These are phyloP conservation scores for Cercospora zeina DNA, from an alignment of 2,329 filamentous ascomycete species.

Conservation along the genomic window DNA sequence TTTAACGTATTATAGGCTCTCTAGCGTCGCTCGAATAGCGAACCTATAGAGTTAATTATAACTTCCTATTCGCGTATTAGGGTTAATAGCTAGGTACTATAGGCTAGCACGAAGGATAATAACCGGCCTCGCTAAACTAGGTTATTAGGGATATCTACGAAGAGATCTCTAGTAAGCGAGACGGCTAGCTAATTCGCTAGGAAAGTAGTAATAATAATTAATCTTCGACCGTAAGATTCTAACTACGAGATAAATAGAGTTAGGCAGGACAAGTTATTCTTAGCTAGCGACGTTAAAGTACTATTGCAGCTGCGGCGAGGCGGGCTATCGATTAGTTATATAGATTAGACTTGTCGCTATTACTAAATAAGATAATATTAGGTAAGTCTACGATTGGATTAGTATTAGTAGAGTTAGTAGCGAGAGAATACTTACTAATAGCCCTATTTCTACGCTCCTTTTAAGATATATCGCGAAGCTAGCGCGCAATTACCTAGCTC, in stretches of 20 bases:
- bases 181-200: conserved; percentile 28
- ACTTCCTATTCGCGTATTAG: too few species aligned
- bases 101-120: too few species aligned
- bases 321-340: conserved; percentile 52
- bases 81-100: too few species aligned
- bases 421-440: not conserved
- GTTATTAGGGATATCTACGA: conserved; percentile 26
- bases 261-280: conserved; percentile 45
- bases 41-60: too few species aligned
- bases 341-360: conserved; percentile 37
- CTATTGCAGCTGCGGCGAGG: conserved; percentile 56
- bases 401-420: not conserved
- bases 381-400: not conserved
- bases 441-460: not conserved
- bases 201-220: conserved; percentile 33
- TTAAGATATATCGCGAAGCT: too few species aligned
- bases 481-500: too few species aligned
- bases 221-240: conserved; percentile 49
- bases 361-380: conserved; percentile 43
- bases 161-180: conserved; percentile 25
- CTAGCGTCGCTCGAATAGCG: too few species aligned
- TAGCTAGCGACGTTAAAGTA: conserved; percentile 56
- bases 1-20: too few species aligned
- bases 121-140: conserved; percentile 21
- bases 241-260: conserved; percentile 50